Base-by-base conservation (phyloP, 805 yeast genomes). In the Wickerhamiella parazyma region DNA sequence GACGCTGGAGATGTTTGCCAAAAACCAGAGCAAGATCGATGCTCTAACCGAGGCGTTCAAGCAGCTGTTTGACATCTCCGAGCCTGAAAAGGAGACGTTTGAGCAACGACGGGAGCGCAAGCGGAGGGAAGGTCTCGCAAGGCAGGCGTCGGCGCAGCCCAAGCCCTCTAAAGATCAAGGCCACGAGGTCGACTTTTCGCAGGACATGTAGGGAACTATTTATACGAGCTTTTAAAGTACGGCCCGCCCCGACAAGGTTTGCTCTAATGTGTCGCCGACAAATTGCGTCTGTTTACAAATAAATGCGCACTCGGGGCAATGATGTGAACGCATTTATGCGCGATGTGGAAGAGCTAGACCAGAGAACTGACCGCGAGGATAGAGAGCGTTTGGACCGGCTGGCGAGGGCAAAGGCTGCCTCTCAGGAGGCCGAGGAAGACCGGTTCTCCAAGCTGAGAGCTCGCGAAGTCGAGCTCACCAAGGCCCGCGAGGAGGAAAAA, bases 1-100 rank as follows among this genome's bases (percentile, higher is more conserved):
- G 39, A 73, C 87, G 0, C 52, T 64, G 8, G 80, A 74, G 41
- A 67, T 87, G 50, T 85, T 81, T 54, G 59, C 55, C 7, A 91
- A 83, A 55, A 84, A 84, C 59, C 64, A 62, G 38, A 64, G 62
- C 44, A 78, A 80, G 48, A 65, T 80, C 53, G 62, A 67, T 5
- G 70, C 65, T 41, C 55, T 82, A 24, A 45, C 54, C 6, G 47
- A 18, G 22, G 43, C 44, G 12, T n/a, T 53, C 2, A 22, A 24
- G 36, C 31, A 16, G 7, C 43, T 52, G 17, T 63, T 66, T 39
- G 44, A 57, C 1, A 67, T 69, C 9, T 6, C 34, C 2, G 12
- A 25, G 12, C 18, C 28, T 21, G 16, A 18, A 18, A 24, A 33
- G 11, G 82, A 76, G 50, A 67, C 78, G 0, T 75, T 75, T 48